Evolutionary conservation across 768 basidiomycete genomes (phyloP).

Genomic region (Dioszegia aurantiaca): DNA sequence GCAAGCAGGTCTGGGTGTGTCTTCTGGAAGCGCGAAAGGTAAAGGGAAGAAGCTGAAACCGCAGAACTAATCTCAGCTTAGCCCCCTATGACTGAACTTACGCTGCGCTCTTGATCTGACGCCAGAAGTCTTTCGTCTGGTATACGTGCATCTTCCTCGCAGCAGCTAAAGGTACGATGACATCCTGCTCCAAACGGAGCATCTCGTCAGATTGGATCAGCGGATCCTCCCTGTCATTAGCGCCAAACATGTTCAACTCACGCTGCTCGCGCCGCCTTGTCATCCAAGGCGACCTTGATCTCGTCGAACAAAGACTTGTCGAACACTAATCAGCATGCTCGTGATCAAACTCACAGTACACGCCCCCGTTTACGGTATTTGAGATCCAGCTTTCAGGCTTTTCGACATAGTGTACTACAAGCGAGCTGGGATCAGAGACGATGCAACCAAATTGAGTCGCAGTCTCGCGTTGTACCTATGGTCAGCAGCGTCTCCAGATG

Average conservation of each 20-base stretch:
- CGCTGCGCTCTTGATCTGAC: conserved; percentile 56
- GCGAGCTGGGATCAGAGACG: conserved; percentile 52
- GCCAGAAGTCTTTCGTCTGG: conserved; percentile 54
- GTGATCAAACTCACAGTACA: conserved; percentile 47
- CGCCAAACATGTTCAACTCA: conserved; percentile 23
- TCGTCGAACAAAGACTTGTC: conserved; percentile 55
- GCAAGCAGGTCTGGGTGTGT: conserved; percentile 52
- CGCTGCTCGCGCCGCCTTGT: conserved; percentile 51
- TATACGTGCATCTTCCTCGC: conserved; percentile 54
- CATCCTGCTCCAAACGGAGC: conserved; percentile 56
- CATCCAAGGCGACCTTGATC: conserved; percentile 55
- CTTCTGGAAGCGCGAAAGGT: conserved; percentile 53
- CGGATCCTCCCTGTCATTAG: conserved; percentile 47
- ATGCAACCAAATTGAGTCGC: conserved; percentile 55
- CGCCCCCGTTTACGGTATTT: conserved; percentile 54
- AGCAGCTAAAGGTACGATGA: conserved; percentile 54
- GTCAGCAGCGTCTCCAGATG: background rate
- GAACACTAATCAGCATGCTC: conserved; percentile 44
- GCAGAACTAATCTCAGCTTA: conserved; percentile 49
- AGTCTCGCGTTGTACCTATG: conserved; percentile 52
- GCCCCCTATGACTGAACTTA: conserved; percentile 26
- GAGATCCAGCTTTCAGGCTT: conserved; percentile 56
- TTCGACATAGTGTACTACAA: conserved; percentile 55
- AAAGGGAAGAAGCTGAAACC: conserved; percentile 55
- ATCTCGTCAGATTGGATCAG: conserved; percentile 53